Conservation (phyloP, 257 asterid species). For the Nicotiana knightiana region DNA sequence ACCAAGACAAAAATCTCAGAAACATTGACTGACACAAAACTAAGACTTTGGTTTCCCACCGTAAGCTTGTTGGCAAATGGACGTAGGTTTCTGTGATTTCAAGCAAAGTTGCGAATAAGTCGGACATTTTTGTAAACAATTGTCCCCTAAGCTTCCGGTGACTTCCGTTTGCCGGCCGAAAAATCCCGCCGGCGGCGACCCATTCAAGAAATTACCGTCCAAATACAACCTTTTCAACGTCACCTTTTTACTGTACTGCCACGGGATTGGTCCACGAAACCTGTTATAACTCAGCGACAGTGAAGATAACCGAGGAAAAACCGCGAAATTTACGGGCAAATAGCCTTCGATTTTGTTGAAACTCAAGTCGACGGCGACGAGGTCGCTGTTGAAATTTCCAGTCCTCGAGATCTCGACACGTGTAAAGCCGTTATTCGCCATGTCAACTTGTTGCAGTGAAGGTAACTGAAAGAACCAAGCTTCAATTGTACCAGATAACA, state of each 20-base stretch:
- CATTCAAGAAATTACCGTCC: conserved; percentile 76
- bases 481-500: conserved; percentile 44
- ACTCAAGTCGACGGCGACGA: conserved; percentile 73
- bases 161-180: conserved; percentile 38
- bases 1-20: neutral
- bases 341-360: conserved; percentile 49
- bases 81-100: conserved; percentile 75
- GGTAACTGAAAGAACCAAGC: conserved; percentile 69
- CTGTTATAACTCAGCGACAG: conserved; percentile 58
- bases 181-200: conserved; percentile 70
- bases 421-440: conserved; percentile 56
- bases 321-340: conserved; percentile 46
- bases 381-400: conserved; percentile 32
- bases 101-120: conserved; percentile 67
- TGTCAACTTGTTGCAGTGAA: conserved; percentile 60
- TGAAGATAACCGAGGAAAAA: conserved; percentile 49
- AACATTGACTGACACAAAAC: conserved; percentile 17
- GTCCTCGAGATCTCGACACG: conserved; percentile 31
- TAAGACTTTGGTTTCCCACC: conserved; percentile 64
- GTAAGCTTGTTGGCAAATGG: conserved; percentile 71
- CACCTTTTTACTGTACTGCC: conserved; percentile 48
- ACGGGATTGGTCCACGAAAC: conserved; percentile 72
- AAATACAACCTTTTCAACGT: conserved; percentile 54
- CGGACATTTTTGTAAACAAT: conserved; percentile 72
- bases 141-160: conserved; percentile 82